These are phyloP conservation scores for Phtheirospermum japonicum DNA, from an alignment of 257 asterid species.

Conservation along the genomic window DNA sequence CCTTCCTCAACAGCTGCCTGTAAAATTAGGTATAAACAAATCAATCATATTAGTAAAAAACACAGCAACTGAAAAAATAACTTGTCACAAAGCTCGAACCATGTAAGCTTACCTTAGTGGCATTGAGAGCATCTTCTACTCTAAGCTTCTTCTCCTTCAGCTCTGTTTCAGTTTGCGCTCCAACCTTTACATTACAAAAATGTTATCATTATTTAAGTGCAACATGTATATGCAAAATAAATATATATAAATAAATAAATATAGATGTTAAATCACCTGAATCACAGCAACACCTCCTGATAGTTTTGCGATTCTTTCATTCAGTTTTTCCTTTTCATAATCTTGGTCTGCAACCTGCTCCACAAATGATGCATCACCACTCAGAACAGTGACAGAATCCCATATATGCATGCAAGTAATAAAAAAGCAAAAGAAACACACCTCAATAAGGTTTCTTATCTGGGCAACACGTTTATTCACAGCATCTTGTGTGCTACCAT, in stretches of 20 bases:
- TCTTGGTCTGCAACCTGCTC: conserved; percentile 88
- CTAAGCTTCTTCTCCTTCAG: conserved; percentile 94
- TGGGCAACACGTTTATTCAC: conserved; percentile 80
- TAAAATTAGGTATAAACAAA: conserved; percentile 8
- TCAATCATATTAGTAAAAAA: conserved; percentile 8
- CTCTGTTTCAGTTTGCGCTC: conserved; percentile 98
- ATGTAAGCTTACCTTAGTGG: conserved; percentile 63
- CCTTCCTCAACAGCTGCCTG: conserved; percentile 99
- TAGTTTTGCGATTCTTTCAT: conserved; percentile 89
- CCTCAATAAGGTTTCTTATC: conserved; percentile 86
- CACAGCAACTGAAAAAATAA: neutral
- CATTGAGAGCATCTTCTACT: conserved; percentile 98
- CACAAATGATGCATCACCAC: conserved; percentile 13
- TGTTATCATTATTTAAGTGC: neutral
- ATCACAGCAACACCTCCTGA: conserved; percentile 99
- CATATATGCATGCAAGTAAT: neutral
- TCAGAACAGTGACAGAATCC: neutral
- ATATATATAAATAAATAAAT: neutral
- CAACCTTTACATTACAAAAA: conserved; percentile 57
- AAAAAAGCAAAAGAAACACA: conserved; percentile 28
- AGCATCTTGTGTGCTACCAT: conserved; percentile 92
- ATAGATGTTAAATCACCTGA: conserved; percentile 51
- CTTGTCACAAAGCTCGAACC: neutral
- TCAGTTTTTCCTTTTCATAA: conserved; percentile 81
- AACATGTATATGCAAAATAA: neutral